Percentiles rank a stretch among this genome's conserved stretches.
These are phyloP conservation scores for Saccharomycopsis sp. DNA, from an alignment of 805 yeast species.

Conservation along the genomic window DNA sequence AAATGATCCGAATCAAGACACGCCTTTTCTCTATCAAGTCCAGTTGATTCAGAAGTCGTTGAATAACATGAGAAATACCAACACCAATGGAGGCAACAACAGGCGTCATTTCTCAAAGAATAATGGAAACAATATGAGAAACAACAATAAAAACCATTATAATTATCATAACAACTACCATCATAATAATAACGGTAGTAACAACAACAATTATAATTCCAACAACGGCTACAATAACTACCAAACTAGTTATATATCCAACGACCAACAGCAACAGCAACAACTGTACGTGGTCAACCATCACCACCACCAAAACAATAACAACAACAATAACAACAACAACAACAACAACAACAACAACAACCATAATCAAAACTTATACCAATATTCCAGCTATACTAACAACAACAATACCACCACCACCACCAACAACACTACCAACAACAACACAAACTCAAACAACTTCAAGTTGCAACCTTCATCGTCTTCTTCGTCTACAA, in stretches of 20 bases:
- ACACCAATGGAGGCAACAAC: not conserved
- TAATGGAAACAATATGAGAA: not conserved
- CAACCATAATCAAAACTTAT: not conserved
- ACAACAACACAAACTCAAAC: not conserved
- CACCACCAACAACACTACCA: not conserved
- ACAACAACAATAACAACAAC: not conserved
- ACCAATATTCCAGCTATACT: not conserved
- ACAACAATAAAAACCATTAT: not conserved
- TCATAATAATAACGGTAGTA: not conserved
- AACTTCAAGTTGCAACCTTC: not conserved
- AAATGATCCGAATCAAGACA: slow-evolving; percentile 5
- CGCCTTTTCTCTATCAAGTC: slow-evolving; percentile 15
- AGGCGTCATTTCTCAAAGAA: not conserved
- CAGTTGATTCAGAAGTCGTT: slow-evolving; percentile 12
- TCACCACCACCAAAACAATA: not conserved
- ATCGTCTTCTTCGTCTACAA: not conserved
- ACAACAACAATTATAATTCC: slow-evolving; percentile 4
- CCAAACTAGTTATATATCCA: not conserved
- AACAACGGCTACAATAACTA: slow-evolving; percentile 2
- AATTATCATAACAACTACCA: not conserved
- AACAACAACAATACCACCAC: not conserved
- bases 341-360: not conserved
- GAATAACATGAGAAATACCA: slow-evolving; percentile 8
- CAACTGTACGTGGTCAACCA: not conserved
- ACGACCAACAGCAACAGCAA: not conserved